Evolutionary conservation across 805 yeast species (phyloP), one percentile per base, ranked within the genome.

Genomic region (Blastobotrys attinorum): DNA sequence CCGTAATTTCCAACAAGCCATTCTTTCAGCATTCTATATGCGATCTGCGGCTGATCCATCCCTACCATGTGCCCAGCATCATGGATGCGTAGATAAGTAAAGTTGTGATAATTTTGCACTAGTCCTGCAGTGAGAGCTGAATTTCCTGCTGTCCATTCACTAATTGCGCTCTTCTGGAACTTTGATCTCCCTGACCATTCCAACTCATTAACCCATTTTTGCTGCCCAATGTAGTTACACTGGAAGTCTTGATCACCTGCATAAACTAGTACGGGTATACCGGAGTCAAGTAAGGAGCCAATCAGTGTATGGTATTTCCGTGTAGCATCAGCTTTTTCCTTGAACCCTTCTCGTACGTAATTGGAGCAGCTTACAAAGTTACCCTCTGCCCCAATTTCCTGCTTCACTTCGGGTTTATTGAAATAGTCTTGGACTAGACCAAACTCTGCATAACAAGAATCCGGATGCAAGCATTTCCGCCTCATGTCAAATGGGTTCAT

Each of bases 31-130:
- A 89, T 79, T 43, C 75, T 85, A 50, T 81, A 69, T 2, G 95
- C 68, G 57, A 71, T 71, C 52, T 72, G 77, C 16, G 96, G 95
- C 66, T 83, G 88, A 64, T 88, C 54, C 25, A 69, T 80, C 18
- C 96, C 95, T 52, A 85, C 95, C 96, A 88, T 87, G 65, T 88
- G 96, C 31, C 96, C 96, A 37, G 92, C 96, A 55, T 81, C 88
- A 55, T 66, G 85, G 39, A 87, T 72, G 62, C 95, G 76, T 58
- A 87, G 71, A 65, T 82, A 87, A 1, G 95, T 82, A 60, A 87
- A 81, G 43, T 77, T 53, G 36, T 76, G 79, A 58, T 44, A 44
- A 52, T 76, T 77, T 61, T 80, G 81, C 48, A 75, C 80, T 52
- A 76, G 76, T 52, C 88, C 88, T 13, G 81, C 83, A 42, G 63